A percentile compares a stretch with the other conserved stretches of the same genome.
phyloP scores from a whole-genome alignment of 2,329 filamentous ascomycete genomes.

The Diaporthe batatas region DNA sequence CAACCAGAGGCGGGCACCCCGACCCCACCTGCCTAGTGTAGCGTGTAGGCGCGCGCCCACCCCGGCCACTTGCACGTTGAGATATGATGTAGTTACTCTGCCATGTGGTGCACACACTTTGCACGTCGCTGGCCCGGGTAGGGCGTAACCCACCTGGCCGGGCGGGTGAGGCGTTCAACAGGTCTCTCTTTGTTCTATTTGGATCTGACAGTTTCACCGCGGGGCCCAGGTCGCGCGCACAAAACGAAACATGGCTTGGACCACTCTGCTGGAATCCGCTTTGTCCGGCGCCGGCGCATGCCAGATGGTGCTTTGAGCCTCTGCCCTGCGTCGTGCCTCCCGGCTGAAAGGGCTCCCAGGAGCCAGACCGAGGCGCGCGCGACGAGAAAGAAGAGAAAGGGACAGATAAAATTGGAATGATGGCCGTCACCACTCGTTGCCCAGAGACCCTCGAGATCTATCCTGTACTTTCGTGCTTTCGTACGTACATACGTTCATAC shows the following conservation, averaged over 20 bases:
- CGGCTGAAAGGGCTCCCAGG: conserved; percentile 24
- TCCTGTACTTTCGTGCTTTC: conserved; percentile 25
- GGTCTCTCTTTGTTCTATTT: conserved; percentile 27
- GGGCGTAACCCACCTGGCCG: neutral
- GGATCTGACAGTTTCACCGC: conserved; percentile 26
- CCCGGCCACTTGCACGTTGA: conserved; percentile 15
- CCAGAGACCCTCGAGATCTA: conserved; percentile 7
- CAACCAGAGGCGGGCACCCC: conserved; percentile 26
- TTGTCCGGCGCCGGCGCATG: conserved; percentile 24
- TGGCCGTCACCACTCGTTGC: conserved; percentile 13
- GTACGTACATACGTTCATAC: neutral
- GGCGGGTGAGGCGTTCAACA: conserved; percentile 25
- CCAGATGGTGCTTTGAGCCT: conserved; percentile 21
- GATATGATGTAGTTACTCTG: conserved; percentile 28
- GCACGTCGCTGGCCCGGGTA: neutral
- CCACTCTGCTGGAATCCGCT: conserved; percentile 28
- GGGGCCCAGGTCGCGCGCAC: conserved; percentile 24
- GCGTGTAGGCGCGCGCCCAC: neutral
- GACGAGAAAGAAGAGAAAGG: conserved; percentile 27
- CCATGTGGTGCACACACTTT: conserved; percentile 24
- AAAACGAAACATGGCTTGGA: conserved; percentile 34
- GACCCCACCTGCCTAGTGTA: conserved; percentile 5
- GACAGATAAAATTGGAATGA: conserved; percentile 27
- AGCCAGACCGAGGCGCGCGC: conserved; percentile 13
- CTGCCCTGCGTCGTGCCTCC: neutral